Conservation (phyloP, 1,139 yeast genomes). For the Debaryomyces coudertii region DNA sequence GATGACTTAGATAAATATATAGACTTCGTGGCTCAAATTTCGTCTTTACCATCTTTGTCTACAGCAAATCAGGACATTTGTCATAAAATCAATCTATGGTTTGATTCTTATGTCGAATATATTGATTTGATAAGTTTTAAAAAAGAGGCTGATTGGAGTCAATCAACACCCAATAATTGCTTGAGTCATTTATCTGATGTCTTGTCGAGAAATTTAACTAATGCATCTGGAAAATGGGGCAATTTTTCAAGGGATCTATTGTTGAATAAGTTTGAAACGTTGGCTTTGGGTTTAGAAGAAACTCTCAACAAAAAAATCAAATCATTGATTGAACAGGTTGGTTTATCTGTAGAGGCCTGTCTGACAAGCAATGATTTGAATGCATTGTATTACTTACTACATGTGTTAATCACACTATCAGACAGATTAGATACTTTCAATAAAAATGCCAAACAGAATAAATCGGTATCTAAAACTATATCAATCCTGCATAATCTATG, state of each 20-base stretch:
- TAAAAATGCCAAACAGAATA: not conserved
- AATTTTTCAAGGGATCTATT: conserved; percentile 17
- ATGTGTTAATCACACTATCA: conserved; percentile 15
- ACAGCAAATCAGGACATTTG: conserved; percentile 16
- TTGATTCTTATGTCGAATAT: conserved; percentile 21
- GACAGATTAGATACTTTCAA: conserved; percentile 9
- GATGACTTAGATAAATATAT: conserved; percentile 30
- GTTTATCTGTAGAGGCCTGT: not conserved
- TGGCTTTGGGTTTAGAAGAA: conserved; percentile 14
- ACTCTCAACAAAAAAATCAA: conserved; percentile 19
- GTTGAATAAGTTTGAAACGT: conserved; percentile 15
- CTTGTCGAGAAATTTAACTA: conserved; percentile 3
- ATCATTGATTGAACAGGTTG: conserved; percentile 10
- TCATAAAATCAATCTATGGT: conserved; percentile 28
- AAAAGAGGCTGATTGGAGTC: conserved; percentile 11
- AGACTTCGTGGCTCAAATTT: conserved; percentile 14
- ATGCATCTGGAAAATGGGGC: conserved; percentile 17
- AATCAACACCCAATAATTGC: conserved; percentile 16
- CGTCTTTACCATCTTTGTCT: conserved; percentile 11
- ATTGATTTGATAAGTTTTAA: conserved; percentile 14
- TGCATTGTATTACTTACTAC: conserved; percentile 18
- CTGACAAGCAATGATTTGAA: conserved; percentile 8
- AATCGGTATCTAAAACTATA: not conserved
- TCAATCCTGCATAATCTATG: conserved; percentile 7
- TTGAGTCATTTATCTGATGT: conserved; percentile 16